Evolutionary conservation across 1,284 basidiomycete genomes (phyloP).

Genomic region (Sporisorium exsertum): DNA sequence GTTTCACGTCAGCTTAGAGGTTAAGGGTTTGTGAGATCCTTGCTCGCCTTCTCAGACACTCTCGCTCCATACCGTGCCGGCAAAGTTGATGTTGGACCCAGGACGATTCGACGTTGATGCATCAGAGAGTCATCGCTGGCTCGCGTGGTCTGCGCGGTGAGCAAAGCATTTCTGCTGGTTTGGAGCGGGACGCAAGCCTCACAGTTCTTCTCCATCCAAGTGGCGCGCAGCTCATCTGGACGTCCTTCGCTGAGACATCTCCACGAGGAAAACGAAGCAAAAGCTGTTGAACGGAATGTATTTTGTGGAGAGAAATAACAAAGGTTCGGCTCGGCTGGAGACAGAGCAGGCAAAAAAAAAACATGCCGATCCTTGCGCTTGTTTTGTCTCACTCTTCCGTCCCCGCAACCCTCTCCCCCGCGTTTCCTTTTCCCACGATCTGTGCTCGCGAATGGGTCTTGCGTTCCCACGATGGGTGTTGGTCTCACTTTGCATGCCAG

Average conservation of each 20-base stretch:
- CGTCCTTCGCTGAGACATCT: neutral
- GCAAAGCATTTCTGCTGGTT: neutral
- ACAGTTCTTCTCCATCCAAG: neutral
- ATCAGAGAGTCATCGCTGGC: too few species aligned
- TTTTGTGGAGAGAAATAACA: too few species aligned
- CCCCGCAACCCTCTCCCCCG: neutral
- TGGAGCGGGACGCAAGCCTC: neutral
- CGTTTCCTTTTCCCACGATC: neutral
- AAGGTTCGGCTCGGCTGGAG: too few species aligned
- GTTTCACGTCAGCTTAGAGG: constrained; percentile 9
- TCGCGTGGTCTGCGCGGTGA: neutral
- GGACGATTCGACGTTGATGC: too few species aligned
- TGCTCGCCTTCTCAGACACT: neutral
- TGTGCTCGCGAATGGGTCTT: too few species aligned
- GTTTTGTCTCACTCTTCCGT: neutral
- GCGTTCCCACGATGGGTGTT: too few species aligned
- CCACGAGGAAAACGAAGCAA: neutral
- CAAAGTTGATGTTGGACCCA: neutral
- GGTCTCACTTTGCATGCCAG: too few species aligned
- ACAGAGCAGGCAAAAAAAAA: too few species aligned
- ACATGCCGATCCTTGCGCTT: constrained; percentile 5
- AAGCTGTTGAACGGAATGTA: neutral
- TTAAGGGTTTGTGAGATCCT: neutral
- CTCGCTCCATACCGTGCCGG: neutral
- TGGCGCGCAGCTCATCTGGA: neutral